These are phyloP conservation scores for Lecanicillium sp. DNA, from an alignment of 2,329 filamentous ascomycete species.

Conservation along the genomic window DNA sequence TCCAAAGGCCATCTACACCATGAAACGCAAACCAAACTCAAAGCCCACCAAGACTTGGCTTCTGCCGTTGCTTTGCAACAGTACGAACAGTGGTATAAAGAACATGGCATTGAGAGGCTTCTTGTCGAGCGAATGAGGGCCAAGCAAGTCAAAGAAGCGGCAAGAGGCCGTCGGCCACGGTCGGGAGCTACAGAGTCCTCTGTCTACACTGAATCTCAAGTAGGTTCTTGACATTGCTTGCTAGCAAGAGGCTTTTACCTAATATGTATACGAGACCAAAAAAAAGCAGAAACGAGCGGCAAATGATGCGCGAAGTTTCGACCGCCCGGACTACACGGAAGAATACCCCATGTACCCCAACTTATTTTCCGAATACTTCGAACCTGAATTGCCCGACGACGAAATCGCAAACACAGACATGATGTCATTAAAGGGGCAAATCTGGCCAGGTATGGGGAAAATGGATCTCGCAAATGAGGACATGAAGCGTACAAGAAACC, in stretches of 20 bases:
- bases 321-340: constrained; percentile 18
- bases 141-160: constrained; percentile 61
- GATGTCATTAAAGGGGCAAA: constrained; percentile 57
- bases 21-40: constrained; percentile 74
- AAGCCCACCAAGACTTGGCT: constrained; percentile 57
- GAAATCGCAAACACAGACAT: constrained; percentile 19
- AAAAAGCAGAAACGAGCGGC: constrained; percentile 19
- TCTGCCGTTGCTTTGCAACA: constrained; percentile 54
- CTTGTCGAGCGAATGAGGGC: constrained; percentile 70
- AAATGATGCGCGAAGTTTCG: constrained; percentile 14
- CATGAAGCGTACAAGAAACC: constrained; percentile 68
- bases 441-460: constrained; percentile 72
- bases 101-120: constrained; percentile 61
- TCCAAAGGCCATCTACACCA: constrained; percentile 88
- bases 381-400: constrained; percentile 21
- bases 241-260: too few species aligned
- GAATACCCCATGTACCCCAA: constrained; percentile 21
- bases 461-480: constrained; percentile 71
- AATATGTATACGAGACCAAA: constrained; percentile 18
- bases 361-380: constrained; percentile 19
- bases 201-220: constrained; percentile 9
- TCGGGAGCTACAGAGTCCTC: constrained; percentile 16
- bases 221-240: constrained; percentile 11
- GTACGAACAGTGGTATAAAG: constrained; percentile 73
- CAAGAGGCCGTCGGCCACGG: constrained; percentile 41